Evolutionary conservation across 129 eudicot genomes (phyloP).

Genomic region (Gnaphalium uliginosum): DNA sequence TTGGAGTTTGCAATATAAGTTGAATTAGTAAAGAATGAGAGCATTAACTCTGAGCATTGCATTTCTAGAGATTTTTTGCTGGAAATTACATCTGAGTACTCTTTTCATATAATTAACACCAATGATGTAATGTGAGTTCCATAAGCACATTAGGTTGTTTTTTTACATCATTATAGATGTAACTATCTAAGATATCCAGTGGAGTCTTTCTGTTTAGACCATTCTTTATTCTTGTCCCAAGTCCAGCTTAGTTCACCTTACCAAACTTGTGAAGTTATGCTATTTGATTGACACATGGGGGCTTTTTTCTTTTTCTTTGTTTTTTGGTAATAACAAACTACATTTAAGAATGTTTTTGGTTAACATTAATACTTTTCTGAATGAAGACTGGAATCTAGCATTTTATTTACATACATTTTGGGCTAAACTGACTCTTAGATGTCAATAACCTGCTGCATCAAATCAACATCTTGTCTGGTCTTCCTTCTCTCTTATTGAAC

Average conservation of each 20-base stretch:
- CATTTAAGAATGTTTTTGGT: not conserved
- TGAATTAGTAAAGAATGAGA: not conserved
- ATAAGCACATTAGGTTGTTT: not conserved
- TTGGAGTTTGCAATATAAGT: not conserved
- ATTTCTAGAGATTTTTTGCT: not conserved
- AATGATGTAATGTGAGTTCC: not conserved
- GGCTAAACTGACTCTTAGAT: not conserved
- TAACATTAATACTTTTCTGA: not conserved
- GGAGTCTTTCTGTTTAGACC: not conserved
- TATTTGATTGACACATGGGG: not conserved
- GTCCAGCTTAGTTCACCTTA: not conserved
- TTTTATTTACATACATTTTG: not conserved
- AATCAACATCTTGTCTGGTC: conserved; percentile 1
- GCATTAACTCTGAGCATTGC: no score
- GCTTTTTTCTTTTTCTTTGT: not conserved
- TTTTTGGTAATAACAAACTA: not conserved
- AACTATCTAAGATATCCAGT: not conserved
- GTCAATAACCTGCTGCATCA: conserved; percentile 12
- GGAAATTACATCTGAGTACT: not conserved
- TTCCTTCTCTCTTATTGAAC: conserved; percentile 12
- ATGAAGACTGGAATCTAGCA: not conserved
- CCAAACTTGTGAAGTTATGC: not conserved
- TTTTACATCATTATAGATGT: not conserved
- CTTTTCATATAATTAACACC: not conserved
- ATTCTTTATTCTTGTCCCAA: not conserved